These are phyloP conservation scores for Betula pendula DNA, from an alignment of 306 rosid species.

Conservation along the genomic window DNA sequence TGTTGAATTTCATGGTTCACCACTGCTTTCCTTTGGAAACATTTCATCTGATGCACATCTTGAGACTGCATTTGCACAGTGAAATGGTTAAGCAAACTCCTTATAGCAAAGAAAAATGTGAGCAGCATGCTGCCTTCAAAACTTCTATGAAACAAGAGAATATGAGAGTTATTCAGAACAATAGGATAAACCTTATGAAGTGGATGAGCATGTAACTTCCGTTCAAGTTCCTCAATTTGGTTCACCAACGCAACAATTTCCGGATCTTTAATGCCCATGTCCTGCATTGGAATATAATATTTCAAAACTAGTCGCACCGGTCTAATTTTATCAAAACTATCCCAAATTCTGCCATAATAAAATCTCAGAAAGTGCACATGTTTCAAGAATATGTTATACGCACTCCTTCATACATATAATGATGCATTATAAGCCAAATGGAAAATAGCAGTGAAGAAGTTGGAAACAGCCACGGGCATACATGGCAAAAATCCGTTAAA, in stretches of 20 bases:
- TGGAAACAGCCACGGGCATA: not conserved
- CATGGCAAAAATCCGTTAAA: not conserved
- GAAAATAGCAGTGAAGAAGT: not conserved
- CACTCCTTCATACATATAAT: not conserved
- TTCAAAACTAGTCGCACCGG: not conserved
- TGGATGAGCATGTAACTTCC: conserved; percentile 75
- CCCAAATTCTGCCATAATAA: not conserved
- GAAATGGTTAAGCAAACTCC: conserved; percentile 23
- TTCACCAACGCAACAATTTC: conserved; percentile 73
- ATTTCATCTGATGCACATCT: conserved; percentile 78
- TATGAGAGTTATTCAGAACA: conserved; percentile 16
- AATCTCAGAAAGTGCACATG: not conserved
- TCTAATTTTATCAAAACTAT: not conserved
- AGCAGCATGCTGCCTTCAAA: conserved; percentile 13
- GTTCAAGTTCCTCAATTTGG: conserved; percentile 84
- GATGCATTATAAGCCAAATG: not conserved
- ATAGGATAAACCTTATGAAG: conserved; percentile 72
- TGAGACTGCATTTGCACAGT: conserved; percentile 52
- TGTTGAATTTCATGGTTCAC: conserved; percentile 93
- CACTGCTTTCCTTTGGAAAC: conserved; percentile 95
- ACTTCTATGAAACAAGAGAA: conserved; percentile 25
- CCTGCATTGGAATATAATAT: conserved; percentile 49
- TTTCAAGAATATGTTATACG: not conserved
- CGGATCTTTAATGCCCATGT: conserved; percentile 78
- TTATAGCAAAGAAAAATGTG: conserved; percentile 20